Evolutionary conservation across 768 basidiomycete genomes (phyloP).

Genomic region (Coprinopsis cinerea): DNA sequence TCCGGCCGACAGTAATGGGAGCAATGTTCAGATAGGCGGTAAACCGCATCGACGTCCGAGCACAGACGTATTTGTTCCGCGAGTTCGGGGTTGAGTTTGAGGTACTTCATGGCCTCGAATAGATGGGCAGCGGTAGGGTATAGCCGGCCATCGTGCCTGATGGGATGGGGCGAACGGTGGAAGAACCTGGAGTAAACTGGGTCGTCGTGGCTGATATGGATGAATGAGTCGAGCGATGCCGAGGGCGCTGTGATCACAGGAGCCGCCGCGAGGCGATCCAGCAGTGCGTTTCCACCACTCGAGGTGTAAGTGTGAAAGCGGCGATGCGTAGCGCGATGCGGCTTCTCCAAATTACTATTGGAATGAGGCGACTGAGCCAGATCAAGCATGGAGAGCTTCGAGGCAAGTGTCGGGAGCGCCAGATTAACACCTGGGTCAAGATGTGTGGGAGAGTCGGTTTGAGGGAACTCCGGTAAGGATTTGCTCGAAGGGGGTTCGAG

Average conservation of each 20-base stretch:
- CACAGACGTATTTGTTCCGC: slow-evolving; percentile 45
- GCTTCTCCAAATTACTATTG: background rate
- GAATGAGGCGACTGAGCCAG: too few relatives aligned
- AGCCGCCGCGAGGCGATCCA: too few relatives aligned
- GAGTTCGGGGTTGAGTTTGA: slow-evolving; percentile 36
- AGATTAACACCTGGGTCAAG: too few relatives aligned
- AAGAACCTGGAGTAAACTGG: slow-evolving; percentile 28
- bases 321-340: background rate
- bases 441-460: too few relatives aligned
- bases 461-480: too few relatives aligned
- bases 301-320: background rate
- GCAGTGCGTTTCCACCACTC: too few relatives aligned
- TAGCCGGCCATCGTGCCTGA: slow-evolving; percentile 40
- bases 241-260: background rate
- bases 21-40: slow-evolving; percentile 18
- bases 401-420: too few relatives aligned
- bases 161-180: slow-evolving; percentile 50
- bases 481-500: too few relatives aligned
- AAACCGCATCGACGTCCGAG: slow-evolving; percentile 22
- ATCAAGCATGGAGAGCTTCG: too few relatives aligned
- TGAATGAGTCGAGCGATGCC: background rate
- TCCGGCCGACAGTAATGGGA: slow-evolving; percentile 31
- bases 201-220: background rate
- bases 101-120: slow-evolving; percentile 60
- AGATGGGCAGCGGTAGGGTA: slow-evolving; percentile 65